A percentile compares a stretch with the other conserved stretches of the same genome.
Conservation (phyloP, 257 asterid genomes). For the Solanum lignicaule region DNA sequence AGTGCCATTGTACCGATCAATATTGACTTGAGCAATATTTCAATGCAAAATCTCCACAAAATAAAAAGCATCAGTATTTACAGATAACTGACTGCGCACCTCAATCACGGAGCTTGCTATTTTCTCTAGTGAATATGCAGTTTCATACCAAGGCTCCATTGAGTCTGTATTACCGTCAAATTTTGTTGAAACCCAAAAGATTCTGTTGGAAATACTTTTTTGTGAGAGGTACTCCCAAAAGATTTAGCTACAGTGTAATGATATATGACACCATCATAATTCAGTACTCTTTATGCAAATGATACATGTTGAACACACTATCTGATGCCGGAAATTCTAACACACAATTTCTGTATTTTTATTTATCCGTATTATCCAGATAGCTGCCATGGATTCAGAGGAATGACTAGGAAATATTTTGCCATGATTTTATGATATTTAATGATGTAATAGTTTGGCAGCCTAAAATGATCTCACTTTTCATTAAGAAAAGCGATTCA, state of each 20-base stretch:
- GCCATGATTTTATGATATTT: background rate
- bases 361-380: background rate
- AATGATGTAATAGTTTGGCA: background rate
- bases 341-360: background rate
- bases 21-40: background rate
- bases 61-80: background rate
- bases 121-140: slow-evolving; percentile 62
- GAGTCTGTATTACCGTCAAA: slow-evolving; percentile 60
- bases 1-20: background rate
- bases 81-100: slow-evolving; percentile 37
- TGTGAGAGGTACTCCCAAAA: background rate
- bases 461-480: background rate
- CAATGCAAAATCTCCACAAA: background rate
- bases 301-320: background rate
- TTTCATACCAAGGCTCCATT: slow-evolving; percentile 96
- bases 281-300: background rate
- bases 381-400: background rate
- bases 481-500: background rate
- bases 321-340: background rate
- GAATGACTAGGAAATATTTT: background rate
- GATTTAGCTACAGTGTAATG: background rate
- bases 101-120: slow-evolving; percentile 52
- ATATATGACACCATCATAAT: background rate
- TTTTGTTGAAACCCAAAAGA: slow-evolving; percentile 88
- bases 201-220: slow-evolving; percentile 33